phyloP scores from a whole-genome alignment of 768 basidiomycete species.

The Dentipellis fragilis region DNA sequence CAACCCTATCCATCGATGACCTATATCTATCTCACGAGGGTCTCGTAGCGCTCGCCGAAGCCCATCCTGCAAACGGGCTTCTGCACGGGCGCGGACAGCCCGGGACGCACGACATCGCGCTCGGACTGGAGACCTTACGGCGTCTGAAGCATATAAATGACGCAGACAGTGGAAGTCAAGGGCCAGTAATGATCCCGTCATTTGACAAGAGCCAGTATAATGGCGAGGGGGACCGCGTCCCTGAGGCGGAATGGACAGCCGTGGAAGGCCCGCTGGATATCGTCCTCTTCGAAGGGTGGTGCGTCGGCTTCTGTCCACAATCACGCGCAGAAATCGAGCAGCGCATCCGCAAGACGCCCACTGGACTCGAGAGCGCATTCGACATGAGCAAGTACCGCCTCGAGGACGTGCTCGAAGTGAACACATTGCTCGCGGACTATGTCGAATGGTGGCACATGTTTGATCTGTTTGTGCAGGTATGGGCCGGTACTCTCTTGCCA shows the following conservation, averaged over 20 bases:
- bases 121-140: constrained; percentile 46
- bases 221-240: constrained; percentile 78
- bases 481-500: constrained; percentile 9
- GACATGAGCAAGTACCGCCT: constrained; percentile 31
- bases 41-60: constrained; percentile 43
- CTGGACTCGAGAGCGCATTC: constrained; percentile 22
- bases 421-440: constrained; percentile 52
- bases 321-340: constrained; percentile 35
- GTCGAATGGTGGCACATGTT: constrained; percentile 59
- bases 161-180: neutral
- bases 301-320: constrained; percentile 76
- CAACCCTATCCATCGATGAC: constrained; percentile 72
- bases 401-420: constrained; percentile 51
- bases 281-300: constrained; percentile 95
- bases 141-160: constrained; percentile 36
- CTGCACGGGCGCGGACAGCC: constrained; percentile 84
- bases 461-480: constrained; percentile 69
- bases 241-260: constrained; percentile 26
- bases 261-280: constrained; percentile 57
- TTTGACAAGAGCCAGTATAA: constrained; percentile 81
- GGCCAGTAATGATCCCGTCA: constrained; percentile 47
- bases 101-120: constrained; percentile 77
- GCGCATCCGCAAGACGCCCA: constrained; percentile 35
- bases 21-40: constrained; percentile 70
- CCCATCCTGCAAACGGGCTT: constrained; percentile 51